Percentiles rank a stretch among this genome's conserved stretches.
Evolutionary conservation across 805 yeast genomes (phyloP).

Genomic region (Spathaspora gorwiae): DNA sequence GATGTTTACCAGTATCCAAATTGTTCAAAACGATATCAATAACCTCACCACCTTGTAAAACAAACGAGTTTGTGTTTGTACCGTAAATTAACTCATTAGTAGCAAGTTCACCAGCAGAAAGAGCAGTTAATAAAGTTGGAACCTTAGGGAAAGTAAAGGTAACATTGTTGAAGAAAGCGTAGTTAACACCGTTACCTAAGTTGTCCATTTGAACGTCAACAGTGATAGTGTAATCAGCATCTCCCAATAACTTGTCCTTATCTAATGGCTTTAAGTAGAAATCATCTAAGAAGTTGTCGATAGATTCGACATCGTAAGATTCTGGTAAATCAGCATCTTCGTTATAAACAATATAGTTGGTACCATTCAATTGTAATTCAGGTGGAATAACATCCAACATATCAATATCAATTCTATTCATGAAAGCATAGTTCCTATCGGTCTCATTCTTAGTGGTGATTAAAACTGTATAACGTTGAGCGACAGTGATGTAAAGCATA

Average conservation of each 20-base stretch:
- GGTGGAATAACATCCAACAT: conserved; percentile 70
- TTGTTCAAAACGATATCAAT: conserved; percentile 78
- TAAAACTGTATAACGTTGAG: conserved; percentile 75
- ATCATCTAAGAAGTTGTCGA: conserved; percentile 59
- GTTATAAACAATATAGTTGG: conserved; percentile 55
- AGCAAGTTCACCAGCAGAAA: conserved; percentile 57
- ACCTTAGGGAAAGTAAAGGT: conserved; percentile 64
- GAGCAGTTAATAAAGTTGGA: conserved; percentile 63
- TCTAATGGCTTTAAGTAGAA: conserved; percentile 64
- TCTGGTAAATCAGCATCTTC: conserved; percentile 17
- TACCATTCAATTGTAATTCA: conserved; percentile 47
- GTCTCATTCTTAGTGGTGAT: conserved; percentile 48
- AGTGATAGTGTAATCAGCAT: conserved; percentile 58
- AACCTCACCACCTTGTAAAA: conserved; percentile 56
- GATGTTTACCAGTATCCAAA: conserved; percentile 74
- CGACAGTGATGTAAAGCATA: conserved; percentile 64
- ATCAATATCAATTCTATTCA: conserved; percentile 56
- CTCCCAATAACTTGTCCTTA: conserved; percentile 46
- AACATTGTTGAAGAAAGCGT: conserved; percentile 69
- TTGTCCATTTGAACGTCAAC: conserved; percentile 62
- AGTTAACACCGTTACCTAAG: conserved; percentile 68
- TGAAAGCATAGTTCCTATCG: conserved; percentile 51
- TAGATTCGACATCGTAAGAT: conserved; percentile 22
- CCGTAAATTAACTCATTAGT: conserved; percentile 66
- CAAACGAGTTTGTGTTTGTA: conserved; percentile 58